Evolutionary conservation across 1,139 yeast species (phyloP), one percentile per base, ranked within the genome.

Genomic region (Yamadazyma sp.): DNA sequence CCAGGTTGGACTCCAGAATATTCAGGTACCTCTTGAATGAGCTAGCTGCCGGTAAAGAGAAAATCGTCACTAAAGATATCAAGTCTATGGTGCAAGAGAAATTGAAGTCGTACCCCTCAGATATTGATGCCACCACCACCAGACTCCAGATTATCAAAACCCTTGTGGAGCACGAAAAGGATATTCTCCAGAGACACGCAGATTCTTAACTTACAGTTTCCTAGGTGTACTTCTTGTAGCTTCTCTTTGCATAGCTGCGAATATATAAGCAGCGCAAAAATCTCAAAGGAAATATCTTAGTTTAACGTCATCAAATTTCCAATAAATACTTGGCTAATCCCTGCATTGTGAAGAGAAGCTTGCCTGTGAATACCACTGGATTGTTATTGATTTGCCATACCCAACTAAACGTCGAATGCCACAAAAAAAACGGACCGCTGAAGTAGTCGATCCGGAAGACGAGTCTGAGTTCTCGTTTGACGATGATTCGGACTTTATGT

Each of bases 31-130:
- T 47, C 13, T 34, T 44, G 11, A 23, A 41, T 46, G 35, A 43
- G 48, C 27, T 48, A 20, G 37, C 40, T 18, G 44, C 45, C 9
- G 37, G 45, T 13, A 31, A 38, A 3, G 45, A 51, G 22, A 48
- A 50, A 15, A 47, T 34, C 13, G 37, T 40, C n/a, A 21, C 50
- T 24, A 43, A 35, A 6, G 37, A 53, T 5, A 41, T 61, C 18
- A 43, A 40, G 27, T 6, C 34, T 37, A 15, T 61, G 67, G 64
- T 54, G 61, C 28, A 44, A 25, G 45, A 50, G 26, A 49, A 59
- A 36, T 41, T 58, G 15, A 41, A 33, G 1, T 33, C 43, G 24
- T 61, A 59, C 41, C 45, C 42, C 2, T 6, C 9, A 11, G 26
- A 30, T 12, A 20, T 32, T 6, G 27, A 40, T 10, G 22, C 15